Percentiles rank a stretch among this genome's conserved stretches.
These are phyloP conservation scores for Solanum commersonii DNA, from an alignment of 257 asterid genomes.

Conservation along the genomic window DNA sequence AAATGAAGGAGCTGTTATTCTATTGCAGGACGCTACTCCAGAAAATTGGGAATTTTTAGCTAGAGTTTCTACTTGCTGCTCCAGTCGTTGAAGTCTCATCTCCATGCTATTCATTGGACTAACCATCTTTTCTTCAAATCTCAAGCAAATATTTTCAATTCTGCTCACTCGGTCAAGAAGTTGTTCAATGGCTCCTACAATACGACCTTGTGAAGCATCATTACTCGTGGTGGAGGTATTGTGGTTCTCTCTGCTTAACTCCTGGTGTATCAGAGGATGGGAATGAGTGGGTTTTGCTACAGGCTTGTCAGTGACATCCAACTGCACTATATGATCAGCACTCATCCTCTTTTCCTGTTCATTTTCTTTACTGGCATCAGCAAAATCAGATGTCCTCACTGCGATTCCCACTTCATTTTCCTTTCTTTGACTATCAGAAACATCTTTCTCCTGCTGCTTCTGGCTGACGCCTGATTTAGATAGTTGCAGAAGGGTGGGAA, in stretches of 20 bases:
- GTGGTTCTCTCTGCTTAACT: background rate
- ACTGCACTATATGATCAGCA: conserved; percentile 22
- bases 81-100: conserved; percentile 66
- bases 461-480: conserved; percentile 47
- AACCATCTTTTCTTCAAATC: conserved; percentile 80
- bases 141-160: conserved; percentile 74
- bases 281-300: conserved; percentile 17
- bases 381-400: conserved; percentile 10
- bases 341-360: conserved; percentile 1
- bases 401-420: conserved; percentile 22
- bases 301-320: conserved; percentile 21
- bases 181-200: conserved; percentile 62
- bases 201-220: conserved; percentile 11
- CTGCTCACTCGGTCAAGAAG: conserved; percentile 58
- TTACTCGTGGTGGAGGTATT: background rate
- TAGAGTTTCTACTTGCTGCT: conserved; percentile 63
- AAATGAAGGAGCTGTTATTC: conserved; percentile 65
- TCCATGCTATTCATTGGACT: conserved; percentile 79
- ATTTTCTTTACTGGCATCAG: conserved; percentile 12
- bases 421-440: conserved; percentile 32
- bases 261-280: conserved; percentile 5
- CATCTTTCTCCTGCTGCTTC: conserved; percentile 25
- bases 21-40: conserved; percentile 39
- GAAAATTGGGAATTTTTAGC: conserved; percentile 27
- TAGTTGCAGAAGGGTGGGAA: conserved; percentile 77